Base-by-base conservation (phyloP, 441 rosid genomes). In the Euphorbia celastroides region DNA sequence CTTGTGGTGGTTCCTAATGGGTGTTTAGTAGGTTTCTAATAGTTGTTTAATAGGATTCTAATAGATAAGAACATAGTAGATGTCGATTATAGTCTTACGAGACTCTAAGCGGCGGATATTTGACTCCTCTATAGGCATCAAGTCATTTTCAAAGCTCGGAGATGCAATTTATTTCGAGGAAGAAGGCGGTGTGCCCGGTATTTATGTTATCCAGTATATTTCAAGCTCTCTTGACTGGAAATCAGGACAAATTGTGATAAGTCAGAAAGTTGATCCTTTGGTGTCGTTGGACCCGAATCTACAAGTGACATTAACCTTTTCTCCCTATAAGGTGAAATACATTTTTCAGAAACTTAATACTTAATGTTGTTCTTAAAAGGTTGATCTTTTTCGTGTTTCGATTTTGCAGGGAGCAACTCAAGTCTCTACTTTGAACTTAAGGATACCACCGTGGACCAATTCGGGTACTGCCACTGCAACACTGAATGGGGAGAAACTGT, bases 101-200 rank as follows among this genome's bases (percentile, higher is more conserved):
- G n/a, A n/a, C 54, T 54, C 22, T 10, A 14, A 55, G 25, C 46
- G 34, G 31, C 26, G 61, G 34, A 46, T 62, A 12, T 34, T 22
- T 64, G 32, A 58, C 52, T 51, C 23, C 3, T 23, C 0, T 30
- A 70, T 67, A 90, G 97, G 96, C 62, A 80, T 89, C 70, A 96
- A 94, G 74, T 94, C 96, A 0, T 94, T 94, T 77, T 88, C 99
- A 27, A 94, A 94, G 80, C 81, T 91, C 52, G 99, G 99, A 76
- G 99, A 91, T 82, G 91, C 97, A 46, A 89, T 94, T 58, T 94
- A 89, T 62, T 94, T 91, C 67, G 90, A 91, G 81, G 90, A 86
- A 79, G 86, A 82, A 78, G 92, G 91, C 12, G 72, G 71, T 7
- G 42, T 61, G 75, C 96, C 93, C 20, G 78, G 86, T 67, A 88